Evolutionary conservation across 768 basidiomycete genomes (phyloP).

Genomic region (Kondoa subrosea): DNA sequence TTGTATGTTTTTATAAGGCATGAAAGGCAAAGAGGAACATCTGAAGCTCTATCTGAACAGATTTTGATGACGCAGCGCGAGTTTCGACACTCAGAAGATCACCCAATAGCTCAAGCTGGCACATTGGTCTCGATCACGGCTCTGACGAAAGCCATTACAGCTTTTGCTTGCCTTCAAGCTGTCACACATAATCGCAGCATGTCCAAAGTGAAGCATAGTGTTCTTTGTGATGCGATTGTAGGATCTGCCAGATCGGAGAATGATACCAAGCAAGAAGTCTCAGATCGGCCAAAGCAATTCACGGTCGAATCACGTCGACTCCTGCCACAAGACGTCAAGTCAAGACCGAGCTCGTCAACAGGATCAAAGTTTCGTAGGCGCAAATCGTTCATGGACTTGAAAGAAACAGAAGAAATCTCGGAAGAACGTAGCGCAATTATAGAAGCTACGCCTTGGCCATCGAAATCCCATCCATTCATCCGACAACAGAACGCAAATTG

Average conservation of each 20-base stretch:
- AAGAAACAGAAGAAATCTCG: background rate
- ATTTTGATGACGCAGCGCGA: constrained; percentile 33
- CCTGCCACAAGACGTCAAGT: too few species aligned
- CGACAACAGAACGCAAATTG: background rate
- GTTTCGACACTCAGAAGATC: constrained; percentile 29
- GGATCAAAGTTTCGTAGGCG: background rate
- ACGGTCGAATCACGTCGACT: background rate
- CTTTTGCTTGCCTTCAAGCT: constrained; percentile 33
- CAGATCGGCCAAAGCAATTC: background rate
- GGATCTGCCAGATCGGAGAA: background rate
- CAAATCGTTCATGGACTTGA: background rate
- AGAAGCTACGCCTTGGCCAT: background rate
- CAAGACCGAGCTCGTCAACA: background rate
- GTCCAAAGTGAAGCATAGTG: constrained; percentile 28
- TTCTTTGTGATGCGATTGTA: constrained; percentile 29
- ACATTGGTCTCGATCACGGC: constrained; percentile 28
- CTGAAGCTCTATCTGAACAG: too few species aligned
- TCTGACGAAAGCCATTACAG: constrained; percentile 34
- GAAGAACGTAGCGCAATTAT: constrained; percentile 7
- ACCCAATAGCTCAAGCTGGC: constrained; percentile 17
- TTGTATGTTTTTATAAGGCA: too few species aligned
- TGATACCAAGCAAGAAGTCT: background rate
- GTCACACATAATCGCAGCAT: constrained; percentile 31
- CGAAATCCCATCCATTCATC: background rate
- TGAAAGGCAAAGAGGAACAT: too few species aligned